Conservation (phyloP, 345 rosid genomes). For the Cardamine resedifolia region DNA sequence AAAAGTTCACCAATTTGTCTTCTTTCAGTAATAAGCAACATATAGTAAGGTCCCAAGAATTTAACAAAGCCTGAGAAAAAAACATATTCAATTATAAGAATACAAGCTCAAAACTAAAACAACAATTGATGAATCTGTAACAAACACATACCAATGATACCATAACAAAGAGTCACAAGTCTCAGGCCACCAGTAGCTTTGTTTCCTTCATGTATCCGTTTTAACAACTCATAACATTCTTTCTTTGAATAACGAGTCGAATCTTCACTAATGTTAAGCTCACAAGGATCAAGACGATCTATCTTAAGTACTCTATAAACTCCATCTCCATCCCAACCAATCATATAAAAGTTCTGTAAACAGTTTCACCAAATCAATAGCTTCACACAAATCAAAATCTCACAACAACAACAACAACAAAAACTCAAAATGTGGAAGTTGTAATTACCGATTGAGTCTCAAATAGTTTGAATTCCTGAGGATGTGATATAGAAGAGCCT, state of each 20-base stretch:
- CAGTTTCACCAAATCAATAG: background rate
- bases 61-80: conserved; percentile 64
- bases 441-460: conserved; percentile 35
- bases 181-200: conserved; percentile 76
- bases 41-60: conserved; percentile 89
- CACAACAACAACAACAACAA: background rate
- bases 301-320: conserved; percentile 34
- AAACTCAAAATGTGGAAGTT: background rate
- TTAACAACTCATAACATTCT: conserved; percentile 69
- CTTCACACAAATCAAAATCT: background rate
- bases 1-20: conserved; percentile 71
- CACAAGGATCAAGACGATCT: conserved; percentile 55
- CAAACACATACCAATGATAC: conserved; percentile 70
- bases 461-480: conserved; percentile 31
- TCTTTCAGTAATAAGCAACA: conserved; percentile 79
- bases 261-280: conserved; percentile 63
- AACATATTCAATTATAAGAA: conserved; percentile 1
- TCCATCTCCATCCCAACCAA: conserved; percentile 32
- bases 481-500: background rate
- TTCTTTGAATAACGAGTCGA: conserved; percentile 58
- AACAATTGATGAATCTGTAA: background rate
- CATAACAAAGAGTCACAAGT: conserved; percentile 79
- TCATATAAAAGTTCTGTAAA: conserved; percentile 27
- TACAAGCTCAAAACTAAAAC: background rate
- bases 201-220: conserved; percentile 86